These are phyloP conservation scores for Asterochloris erici DNA, from an alignment of 139 green algal genomes.

Conservation along the genomic window DNA sequence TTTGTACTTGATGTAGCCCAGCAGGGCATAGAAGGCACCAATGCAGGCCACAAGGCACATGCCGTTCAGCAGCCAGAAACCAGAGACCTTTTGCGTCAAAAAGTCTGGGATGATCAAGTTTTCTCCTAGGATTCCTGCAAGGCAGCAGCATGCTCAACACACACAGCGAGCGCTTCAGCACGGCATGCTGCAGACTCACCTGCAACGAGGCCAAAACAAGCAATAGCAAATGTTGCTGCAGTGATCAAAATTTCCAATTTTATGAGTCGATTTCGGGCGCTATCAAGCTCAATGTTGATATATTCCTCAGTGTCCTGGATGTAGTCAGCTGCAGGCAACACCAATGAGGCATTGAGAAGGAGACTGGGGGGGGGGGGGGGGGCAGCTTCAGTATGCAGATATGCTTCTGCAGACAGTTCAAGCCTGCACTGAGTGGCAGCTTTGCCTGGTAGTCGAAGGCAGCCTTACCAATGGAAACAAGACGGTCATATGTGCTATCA, in stretches of 20 bases:
- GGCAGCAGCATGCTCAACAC: background rate
- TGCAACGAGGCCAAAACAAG: conserved; percentile 63
- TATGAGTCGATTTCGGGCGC: conserved; percentile 54
- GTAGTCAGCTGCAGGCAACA: conserved; percentile 23
- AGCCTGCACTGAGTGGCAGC: background rate
- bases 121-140: conserved; percentile 72
- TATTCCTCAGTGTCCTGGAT: conserved; percentile 59
- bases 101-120: conserved; percentile 73
- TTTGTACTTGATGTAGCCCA: conserved; percentile 38
- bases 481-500: conserved; percentile 62
- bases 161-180: background rate
- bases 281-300: conserved; percentile 67
- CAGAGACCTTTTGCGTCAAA: conserved; percentile 45
- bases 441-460: too few species aligned
- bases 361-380: background rate
- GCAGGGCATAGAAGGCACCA: conserved; percentile 42
- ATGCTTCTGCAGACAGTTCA: background rate
- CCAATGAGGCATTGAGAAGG: background rate
- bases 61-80: conserved; percentile 54
- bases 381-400: background rate
- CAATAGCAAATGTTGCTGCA: conserved; percentile 57
- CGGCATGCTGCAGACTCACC: conserved; percentile 14
- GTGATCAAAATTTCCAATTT: conserved; percentile 70
- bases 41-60: conserved; percentile 32
- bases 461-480: conserved; percentile 53